Evolutionary conservation across 495 filamentous ascomycete genomes (phyloP).

Genomic region (Collariella sp.): DNA sequence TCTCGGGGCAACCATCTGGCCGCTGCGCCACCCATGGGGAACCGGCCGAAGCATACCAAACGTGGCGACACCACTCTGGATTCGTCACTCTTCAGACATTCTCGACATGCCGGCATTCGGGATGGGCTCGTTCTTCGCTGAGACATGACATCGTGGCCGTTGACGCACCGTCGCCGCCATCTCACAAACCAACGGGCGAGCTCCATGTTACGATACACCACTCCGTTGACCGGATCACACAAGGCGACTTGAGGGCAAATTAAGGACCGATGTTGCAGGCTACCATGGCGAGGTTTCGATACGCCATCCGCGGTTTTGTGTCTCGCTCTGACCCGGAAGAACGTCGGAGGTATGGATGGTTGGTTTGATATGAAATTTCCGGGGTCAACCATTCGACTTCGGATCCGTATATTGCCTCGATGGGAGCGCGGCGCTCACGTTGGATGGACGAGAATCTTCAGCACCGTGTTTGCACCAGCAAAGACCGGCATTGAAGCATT

Average conservation of each 20-base stretch:
- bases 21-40: no score
- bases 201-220: constrained; percentile 1
- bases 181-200: background rate
- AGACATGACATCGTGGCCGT: background rate
- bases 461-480: no score
- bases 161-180: background rate
- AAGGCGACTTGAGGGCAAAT: background rate
- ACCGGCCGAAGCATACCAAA: no score
- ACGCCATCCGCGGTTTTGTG: background rate
- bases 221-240: background rate
- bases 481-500: no score
- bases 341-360: background rate
- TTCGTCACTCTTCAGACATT: no score
- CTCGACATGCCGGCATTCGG: no score
- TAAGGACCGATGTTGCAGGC: constrained; percentile 2
- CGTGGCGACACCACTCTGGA: no score
- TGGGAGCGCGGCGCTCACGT: no score
- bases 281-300: background rate
- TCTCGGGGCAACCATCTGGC: no score
- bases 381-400: background rate
- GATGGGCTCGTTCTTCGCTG: background rate
- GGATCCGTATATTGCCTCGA: no score
- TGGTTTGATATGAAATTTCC: background rate
- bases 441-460: no score
- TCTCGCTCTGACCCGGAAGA: background rate